Evolutionary conservation across 768 basidiomycete species (phyloP).

Genomic region (Boletus tylopilopsis): DNA sequence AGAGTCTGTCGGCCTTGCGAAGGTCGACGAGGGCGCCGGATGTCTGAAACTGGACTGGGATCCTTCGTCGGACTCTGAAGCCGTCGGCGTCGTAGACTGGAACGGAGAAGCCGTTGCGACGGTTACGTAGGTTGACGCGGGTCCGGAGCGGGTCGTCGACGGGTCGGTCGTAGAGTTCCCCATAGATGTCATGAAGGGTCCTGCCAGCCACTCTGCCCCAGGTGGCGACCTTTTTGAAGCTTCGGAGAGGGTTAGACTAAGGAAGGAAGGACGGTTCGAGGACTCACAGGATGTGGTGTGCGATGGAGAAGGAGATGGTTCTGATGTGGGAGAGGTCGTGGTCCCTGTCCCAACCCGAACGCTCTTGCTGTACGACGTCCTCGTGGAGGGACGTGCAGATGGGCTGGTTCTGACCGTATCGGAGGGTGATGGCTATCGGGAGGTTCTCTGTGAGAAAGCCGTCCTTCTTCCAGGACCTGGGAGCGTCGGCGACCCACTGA

Average conservation of each 20-base stretch:
- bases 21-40: slow-evolving; percentile 7
- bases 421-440: no score
- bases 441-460: no score
- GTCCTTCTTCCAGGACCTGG: no score
- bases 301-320: neutral
- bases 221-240: neutral
- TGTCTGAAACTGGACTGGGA: rapidly evolving
- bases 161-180: neutral
- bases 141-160: neutral
- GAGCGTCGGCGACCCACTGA: no score
- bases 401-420: neutral
- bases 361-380: no score
- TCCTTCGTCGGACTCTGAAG: neutral
- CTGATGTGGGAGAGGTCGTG: neutral
- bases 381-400: neutral
- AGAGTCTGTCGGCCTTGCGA: neutral
- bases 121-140: neutral
- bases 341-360: no score
- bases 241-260: neutral
- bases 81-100: neutral
- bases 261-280: no score
- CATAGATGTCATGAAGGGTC: neutral
- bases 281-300: slow-evolving; percentile 4
- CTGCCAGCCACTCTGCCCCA: neutral
- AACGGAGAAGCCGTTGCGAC: no score